These are phyloP conservation scores for Aulographum hederae DNA, from an alignment of 2,329 filamentous ascomycete genomes.

Conservation along the genomic window DNA sequence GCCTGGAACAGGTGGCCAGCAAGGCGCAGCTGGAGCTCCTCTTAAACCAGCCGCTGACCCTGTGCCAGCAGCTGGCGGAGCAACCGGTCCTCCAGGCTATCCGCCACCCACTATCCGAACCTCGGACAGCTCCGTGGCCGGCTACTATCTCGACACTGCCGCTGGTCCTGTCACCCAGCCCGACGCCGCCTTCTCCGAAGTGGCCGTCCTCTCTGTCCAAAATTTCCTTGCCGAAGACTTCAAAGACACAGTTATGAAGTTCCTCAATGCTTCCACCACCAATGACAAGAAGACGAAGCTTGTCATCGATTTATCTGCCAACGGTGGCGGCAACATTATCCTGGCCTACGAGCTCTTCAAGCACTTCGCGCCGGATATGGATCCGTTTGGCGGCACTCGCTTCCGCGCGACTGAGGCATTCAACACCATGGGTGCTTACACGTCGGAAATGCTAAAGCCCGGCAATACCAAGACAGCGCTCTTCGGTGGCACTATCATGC, in stretches of 20 bases:
- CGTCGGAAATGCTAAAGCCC: slow-evolving; percentile 14
- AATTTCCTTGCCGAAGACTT: slow-evolving; percentile 12
- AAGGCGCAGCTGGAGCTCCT: no score
- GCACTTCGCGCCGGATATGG: slow-evolving; percentile 31
- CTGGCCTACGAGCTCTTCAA: slow-evolving; percentile 46
- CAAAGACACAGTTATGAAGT: slow-evolving; percentile 21
- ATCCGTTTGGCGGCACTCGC: slow-evolving; percentile 29
- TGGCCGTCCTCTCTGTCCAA: slow-evolving; percentile 10
- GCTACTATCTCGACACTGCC: slow-evolving; percentile 25
- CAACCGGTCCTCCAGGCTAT: slow-evolving; percentile 27
- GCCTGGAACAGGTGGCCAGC: no score
- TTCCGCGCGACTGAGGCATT: slow-evolving; percentile 31
- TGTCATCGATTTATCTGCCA: slow-evolving; percentile 39
- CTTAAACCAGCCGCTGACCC: no score
- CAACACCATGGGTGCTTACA: slow-evolving; percentile 23
- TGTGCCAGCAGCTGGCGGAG: no score
- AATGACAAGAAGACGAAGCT: slow-evolving; percentile 37
- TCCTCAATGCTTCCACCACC: slow-evolving; percentile 24
- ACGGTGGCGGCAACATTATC: slow-evolving; percentile 39
- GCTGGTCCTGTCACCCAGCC: slow-evolving; percentile 27
- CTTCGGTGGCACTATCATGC: slow-evolving; percentile 20
- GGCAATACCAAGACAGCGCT: slow-evolving; percentile 14
- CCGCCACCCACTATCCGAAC: slow-evolving; percentile 21
- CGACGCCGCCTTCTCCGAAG: slow-evolving; percentile 23
- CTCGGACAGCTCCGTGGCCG: slow-evolving; percentile 23